Evolutionary conservation across 2,329 filamentous ascomycete species (phyloP), one percentile per base, ranked within the genome.

Genomic region (Alternaria longipes): DNA sequence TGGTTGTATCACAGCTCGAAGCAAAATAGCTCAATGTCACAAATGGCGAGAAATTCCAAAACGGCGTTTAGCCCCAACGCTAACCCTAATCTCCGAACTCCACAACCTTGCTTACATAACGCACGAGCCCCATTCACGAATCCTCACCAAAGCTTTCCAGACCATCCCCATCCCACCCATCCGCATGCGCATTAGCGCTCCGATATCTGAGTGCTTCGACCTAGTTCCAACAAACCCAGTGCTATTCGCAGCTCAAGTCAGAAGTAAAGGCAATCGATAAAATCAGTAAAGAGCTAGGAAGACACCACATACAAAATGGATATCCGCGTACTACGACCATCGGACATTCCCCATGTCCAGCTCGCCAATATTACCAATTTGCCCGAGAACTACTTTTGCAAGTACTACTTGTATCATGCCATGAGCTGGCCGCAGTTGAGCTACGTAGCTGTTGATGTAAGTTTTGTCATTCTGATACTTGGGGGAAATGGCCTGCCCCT

Each of bases 401-500:
- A 99, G 87, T 99, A 99, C 86, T 99, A 99, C 84, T 89, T 99
- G 76, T 99, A 99, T 87, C 95, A 99, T 82, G 94, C 94, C 16
- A 89, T 98, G 69, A 97, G 93, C 72, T 99, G 95, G 95, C 95
- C 95, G 46, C 94, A 98, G 82, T 89, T 99, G 68, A 94, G 91
- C 81, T 98, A 94, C 81, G 94, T 99, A 59, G 95, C 95, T 71
- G 93, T 99, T 73, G 94, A 98, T 80, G 83, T 84, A 68, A 74
- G 81, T 79, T 42, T 52, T 4, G 14, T 16, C 5, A 24, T 16
- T 24, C 22, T 24, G 11, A 22, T 24, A 26, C 11, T 3, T 22
- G 18, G 18, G 38, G 24, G 24, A 41, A 12, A 14, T 22, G 18
- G 38, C 36, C 18, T 41, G 18, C 38, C 38, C 38, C 38, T 22